Base-by-base conservation (phyloP, 129 eudicot genomes). In the Escallonia rubra region DNA sequence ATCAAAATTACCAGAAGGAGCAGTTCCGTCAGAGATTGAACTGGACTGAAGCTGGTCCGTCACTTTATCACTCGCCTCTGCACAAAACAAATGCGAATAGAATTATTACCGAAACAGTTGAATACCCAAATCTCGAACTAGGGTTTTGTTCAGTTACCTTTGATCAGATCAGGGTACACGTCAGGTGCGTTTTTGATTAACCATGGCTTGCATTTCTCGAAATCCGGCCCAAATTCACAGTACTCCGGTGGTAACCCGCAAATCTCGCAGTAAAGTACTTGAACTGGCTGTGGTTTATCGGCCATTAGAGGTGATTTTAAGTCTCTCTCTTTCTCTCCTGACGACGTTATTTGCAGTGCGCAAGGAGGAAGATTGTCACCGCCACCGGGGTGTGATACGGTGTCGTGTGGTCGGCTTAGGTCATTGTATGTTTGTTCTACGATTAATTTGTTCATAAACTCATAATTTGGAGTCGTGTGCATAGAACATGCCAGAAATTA, bases 141-240 rank as follows among this genome's bases (percentile, higher is more conserved):
- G 60, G 67, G 64, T 57, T 65, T 44, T 3, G 15, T 15, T 9
- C 3, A 39, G 14, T 2, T 3, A 90, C 97, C 97, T 84, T 80
- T 77, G 58, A 84, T 43, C 43, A 90, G 97, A 78, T 90, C 90
- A 6, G 97, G 97, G 64, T 87, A 87, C 54, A 82, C 61, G 15
- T 85, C 77, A 47, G 92, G 90, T 43, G 95, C 97, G 69, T 87
- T 76, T 61, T 77, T 82, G 78, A 90, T 90, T 83, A 90, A 74
- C 97, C 97, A 90, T 38, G 97, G 97, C 64, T 90, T 90, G 79
- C 97, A 90, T 79, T 90, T 90, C 12, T 82, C 95, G 69, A 90
- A 90, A 54, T 90, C 97, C 71, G 97, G 83, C 34, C 97, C 97
- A 56, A 91, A 91, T 68, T 91, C 96, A 63, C 94, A 91, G 75